Percentiles rank a stretch among this genome's conserved stretches.
These are phyloP conservation scores for Nephelium lappaceum DNA, from an alignment of 345 rosid species.

Conservation along the genomic window DNA sequence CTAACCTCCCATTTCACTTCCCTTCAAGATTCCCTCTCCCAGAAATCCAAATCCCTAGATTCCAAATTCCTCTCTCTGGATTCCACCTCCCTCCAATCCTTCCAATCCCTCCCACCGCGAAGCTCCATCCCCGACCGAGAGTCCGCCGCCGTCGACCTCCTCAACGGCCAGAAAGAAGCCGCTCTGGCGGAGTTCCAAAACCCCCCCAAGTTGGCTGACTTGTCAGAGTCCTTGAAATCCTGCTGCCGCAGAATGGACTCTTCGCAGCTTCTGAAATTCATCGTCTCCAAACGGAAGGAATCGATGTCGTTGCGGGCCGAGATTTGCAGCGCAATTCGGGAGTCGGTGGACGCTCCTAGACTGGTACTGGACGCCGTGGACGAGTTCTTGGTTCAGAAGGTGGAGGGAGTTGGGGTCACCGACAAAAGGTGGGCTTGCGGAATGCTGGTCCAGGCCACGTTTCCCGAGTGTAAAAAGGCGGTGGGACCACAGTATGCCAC, in stretches of 20 bases:
- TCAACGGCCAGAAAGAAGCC: conserved; percentile 35
- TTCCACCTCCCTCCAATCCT: conserved; percentile 33
- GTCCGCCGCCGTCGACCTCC: conserved; percentile 31
- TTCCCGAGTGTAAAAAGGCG: conserved; percentile 31
- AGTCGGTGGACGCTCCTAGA: conserved; percentile 53
- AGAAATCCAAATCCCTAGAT: conserved; percentile 44
- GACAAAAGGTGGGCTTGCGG: conserved; percentile 71
- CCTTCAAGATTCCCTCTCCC: conserved; percentile 39
- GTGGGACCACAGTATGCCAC: conserved; percentile 37
- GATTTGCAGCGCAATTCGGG: conserved; percentile 41
- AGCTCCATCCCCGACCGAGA: conserved; percentile 47
- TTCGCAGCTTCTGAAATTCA: conserved; percentile 36
- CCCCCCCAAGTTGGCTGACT: not conserved
- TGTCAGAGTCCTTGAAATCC: conserved; percentile 40
- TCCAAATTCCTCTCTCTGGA: conserved; percentile 41
- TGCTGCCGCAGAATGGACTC: conserved; percentile 49
- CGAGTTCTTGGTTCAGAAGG: conserved; percentile 44
- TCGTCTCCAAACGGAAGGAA: conserved; percentile 51
- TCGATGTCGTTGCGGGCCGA: conserved; percentile 48
- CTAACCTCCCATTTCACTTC: conserved; percentile 48
- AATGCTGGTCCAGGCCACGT: conserved; percentile 52
- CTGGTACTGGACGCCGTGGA: conserved; percentile 58
- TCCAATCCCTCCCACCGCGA: conserved; percentile 38
- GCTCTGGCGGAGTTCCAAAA: conserved; percentile 41
- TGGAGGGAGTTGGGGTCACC: conserved; percentile 42